Evolutionary conservation across 1,139 yeast genomes (phyloP), one percentile per base, ranked within the genome.

Genomic region (Pichia sp.): DNA sequence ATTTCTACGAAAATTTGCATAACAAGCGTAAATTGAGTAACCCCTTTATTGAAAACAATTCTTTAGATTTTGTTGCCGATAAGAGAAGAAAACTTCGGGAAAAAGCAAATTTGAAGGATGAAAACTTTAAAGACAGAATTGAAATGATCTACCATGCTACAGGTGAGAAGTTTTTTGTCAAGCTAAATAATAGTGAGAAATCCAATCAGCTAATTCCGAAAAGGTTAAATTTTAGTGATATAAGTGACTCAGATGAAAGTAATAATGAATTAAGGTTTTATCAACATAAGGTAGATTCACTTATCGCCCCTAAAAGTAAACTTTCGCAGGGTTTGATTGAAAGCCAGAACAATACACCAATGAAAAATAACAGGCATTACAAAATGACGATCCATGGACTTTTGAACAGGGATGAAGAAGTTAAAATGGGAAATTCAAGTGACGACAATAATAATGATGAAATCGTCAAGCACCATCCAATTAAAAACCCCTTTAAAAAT

Each of bases 141-240:
- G 62, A 60, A 44, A 40, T 57, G 44, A 52, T 60, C 6, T 53
- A 60, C 40, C 53, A 53, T 39, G 52, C 55, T 29, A 59, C 60
- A 0, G 63, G 63, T 2, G 48, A 55, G 37, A 53, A 52, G 27
- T 51, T 57, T 10, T 46, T 46, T 27, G 44, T 49, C 26, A 39
- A 44, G 28, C 37, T 58, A 33, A 51, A 53, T 23, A 55, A 55
- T 5, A 49, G 43, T 27, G 55, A 58, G 16, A 48, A 52, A 33
- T 44, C 53, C 3, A 16, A 16, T 16, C 23, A 16, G 23, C 48
- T 59, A 33, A 55, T 50, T 42, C 64, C 64, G 3, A 58, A 50
- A 35, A 46, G 29, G 11, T 28, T 44, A 29, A 45, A 37, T 40
- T 45, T 40, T 38, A 44, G 34, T 8, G 42, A 40, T 32, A 33